Percentiles rank a stretch among this genome's conserved stretches.
These are phyloP conservation scores for Verticillium longisporum DNA, from an alignment of 2,329 filamentous ascomycete species.

Conservation along the genomic window DNA sequence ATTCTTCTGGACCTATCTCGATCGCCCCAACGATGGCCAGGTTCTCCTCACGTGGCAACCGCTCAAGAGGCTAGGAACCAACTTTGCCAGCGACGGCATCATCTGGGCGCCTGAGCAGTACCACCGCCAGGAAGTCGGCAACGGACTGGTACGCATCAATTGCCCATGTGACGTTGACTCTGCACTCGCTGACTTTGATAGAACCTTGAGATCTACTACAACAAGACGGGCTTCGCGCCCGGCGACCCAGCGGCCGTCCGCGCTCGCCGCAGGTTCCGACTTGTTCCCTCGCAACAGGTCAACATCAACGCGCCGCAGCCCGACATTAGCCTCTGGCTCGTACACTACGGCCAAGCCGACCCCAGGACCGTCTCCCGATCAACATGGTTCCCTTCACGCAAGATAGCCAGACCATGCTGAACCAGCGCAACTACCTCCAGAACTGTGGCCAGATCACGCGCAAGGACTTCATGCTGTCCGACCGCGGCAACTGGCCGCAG, in stretches of 20 bases:
- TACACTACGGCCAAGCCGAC: constrained; percentile 80
- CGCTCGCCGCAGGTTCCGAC: constrained; percentile 77
- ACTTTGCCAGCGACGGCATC: constrained; percentile 86
- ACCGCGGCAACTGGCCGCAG: constrained; percentile 83
- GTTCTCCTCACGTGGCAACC: constrained; percentile 88
- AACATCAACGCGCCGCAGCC: constrained; percentile 63
- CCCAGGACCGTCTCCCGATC: constrained; percentile 64
- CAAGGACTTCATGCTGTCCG: constrained; percentile 92
- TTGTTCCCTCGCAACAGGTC: constrained; percentile 64
- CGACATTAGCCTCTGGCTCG: constrained; percentile 81
- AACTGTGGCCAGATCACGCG: constrained; percentile 74
- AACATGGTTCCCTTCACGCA: constrained; percentile 58
- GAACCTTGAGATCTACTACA: constrained; percentile 84
- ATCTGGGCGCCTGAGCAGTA: constrained; percentile 79
- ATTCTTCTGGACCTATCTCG: constrained; percentile 90
- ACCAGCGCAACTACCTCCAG: constrained; percentile 58
- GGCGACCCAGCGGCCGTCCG: constrained; percentile 71
- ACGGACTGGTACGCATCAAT: constrained; percentile 42
- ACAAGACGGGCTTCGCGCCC: constrained; percentile 73
- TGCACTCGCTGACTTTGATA: constrained; percentile 25
- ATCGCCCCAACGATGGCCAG: constrained; percentile 73
- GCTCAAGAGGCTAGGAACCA: constrained; percentile 58
- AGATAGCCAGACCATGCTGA: constrained; percentile 53
- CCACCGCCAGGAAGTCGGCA: constrained; percentile 65
- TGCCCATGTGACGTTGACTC: constrained; percentile 1